Evolutionary conservation across 192 early-diverging fungal genomes (phyloP).

Genomic region (Backusella westeae): DNA sequence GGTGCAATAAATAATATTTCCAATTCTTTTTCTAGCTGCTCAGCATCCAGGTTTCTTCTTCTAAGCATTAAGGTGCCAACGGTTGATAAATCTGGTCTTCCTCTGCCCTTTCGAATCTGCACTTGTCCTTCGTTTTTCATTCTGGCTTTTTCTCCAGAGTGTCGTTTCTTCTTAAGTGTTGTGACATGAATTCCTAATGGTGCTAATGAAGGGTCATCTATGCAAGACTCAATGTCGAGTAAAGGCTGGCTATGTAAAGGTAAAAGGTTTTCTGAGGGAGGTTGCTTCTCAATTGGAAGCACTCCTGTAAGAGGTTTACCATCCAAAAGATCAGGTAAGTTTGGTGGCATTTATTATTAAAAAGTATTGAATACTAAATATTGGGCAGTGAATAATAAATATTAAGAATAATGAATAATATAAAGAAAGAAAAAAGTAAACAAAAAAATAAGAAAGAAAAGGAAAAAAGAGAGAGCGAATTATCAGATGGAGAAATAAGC

Average conservation of each 20-base stretch:
- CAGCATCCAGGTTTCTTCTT: constrained; percentile 36
- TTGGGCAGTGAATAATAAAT: background rate
- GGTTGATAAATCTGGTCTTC: background rate
- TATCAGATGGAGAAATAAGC: background rate
- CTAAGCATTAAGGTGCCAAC: constrained; percentile 34
- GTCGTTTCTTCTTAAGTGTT: background rate
- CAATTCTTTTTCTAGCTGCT: constrained; percentile 35
- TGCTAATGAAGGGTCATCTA: constrained; percentile 50
- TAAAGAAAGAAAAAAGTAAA: background rate
- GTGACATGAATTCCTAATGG: constrained; percentile 47
- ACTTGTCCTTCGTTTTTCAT: constrained; percentile 13
- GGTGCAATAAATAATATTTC: constrained; percentile 28
- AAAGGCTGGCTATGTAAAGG: constrained; percentile 2
- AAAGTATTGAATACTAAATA: background rate
- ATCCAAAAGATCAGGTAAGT: constrained; percentile 1
- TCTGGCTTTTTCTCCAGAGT: background rate
- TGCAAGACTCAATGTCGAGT: constrained; percentile 53
- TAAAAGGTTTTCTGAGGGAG: background rate
- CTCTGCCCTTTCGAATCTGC: constrained; percentile 1
- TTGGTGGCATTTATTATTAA: background rate
- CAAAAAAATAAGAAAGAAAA: background rate
- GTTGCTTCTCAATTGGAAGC: constrained; percentile 11
- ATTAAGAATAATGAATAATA: background rate
- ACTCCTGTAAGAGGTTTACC: constrained; percentile 12
- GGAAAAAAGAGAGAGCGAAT: background rate